Conservation (phyloP, 106 monocot genomes). For the Posidonia australis region DNA sequence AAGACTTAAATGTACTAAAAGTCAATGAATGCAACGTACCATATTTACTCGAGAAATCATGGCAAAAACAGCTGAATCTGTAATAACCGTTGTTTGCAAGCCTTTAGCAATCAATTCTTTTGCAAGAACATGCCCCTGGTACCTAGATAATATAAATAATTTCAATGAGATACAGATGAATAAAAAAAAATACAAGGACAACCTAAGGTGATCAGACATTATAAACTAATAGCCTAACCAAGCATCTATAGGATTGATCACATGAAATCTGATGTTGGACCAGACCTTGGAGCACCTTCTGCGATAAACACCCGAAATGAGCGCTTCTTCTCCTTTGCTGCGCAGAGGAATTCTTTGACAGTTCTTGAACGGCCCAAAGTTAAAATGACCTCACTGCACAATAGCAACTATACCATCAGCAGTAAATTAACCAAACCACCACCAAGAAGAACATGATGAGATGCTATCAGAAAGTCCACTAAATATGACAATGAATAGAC, state of each 20-base stretch:
- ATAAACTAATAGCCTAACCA: neutral
- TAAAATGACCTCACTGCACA: conserved; percentile 83
- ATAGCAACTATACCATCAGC: neutral
- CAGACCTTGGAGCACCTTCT: conserved; percentile 94
- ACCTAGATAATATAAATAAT: conserved; percentile 32
- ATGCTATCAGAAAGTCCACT: neutral
- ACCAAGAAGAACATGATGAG: neutral
- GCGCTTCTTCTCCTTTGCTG: conserved; percentile 90
- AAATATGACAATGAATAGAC: no score
- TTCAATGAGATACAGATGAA: neutral
- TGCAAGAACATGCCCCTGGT: conserved; percentile 93
- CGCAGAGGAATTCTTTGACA: conserved; percentile 91
- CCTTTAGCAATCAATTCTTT: conserved; percentile 92
- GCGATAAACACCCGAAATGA: conserved; percentile 91
- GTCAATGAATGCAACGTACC: conserved; percentile 28
- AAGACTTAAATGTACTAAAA: neutral
- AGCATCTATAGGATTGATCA: neutral
- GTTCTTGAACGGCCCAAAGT: conserved; percentile 92
- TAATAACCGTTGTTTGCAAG: conserved; percentile 84
- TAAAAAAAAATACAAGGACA: neutral
- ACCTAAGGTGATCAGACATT: neutral
- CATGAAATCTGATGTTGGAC: neutral
- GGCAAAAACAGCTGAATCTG: conserved; percentile 98
- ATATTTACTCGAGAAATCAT: conserved; percentile 99
- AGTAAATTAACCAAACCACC: neutral